Evolutionary conservation across 352 stramenopile genomes (phyloP).

Genomic region (Sclerospora graminicola): DNA sequence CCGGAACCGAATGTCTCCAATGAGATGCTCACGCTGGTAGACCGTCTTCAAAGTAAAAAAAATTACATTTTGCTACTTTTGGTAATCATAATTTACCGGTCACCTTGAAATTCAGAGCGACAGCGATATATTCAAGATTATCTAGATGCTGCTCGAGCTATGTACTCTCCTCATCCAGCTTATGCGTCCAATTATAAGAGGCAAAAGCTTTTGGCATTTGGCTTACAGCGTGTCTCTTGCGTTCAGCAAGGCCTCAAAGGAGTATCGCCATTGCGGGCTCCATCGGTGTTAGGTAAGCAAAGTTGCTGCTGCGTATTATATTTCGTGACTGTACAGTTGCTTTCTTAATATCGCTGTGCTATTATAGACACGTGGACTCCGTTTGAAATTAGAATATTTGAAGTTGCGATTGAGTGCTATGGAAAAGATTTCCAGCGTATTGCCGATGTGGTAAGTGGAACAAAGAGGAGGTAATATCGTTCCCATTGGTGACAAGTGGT

Average conservation of each 20-base stretch:
- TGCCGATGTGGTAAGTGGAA: constrained; percentile 41
- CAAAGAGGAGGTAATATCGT: background rate
- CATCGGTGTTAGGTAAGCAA: constrained; percentile 30
- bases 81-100: background rate
- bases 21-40: constrained; percentile 48
- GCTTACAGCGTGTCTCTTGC: constrained; percentile 32
- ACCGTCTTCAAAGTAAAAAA: constrained; percentile 50
- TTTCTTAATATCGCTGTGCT: background rate
- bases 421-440: constrained; percentile 77
- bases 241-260: constrained; percentile 45
- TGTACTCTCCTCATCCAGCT: constrained; percentile 31
- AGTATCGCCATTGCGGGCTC: constrained; percentile 34
- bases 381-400: constrained; percentile 74
- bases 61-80: background rate
- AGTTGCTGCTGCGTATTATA: background rate
- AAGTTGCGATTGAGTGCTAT: constrained; percentile 76
- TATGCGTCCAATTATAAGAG: constrained; percentile 37
- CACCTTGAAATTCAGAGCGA: constrained; percentile 26
- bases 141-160: constrained; percentile 39
- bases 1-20: constrained; percentile 42
- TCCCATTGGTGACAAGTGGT: constrained; percentile 2
- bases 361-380: constrained; percentile 63
- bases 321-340: background rate
- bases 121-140: constrained; percentile 61
- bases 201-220: constrained; percentile 40